Evolutionary conservation across 495 filamentous ascomycete genomes (phyloP).

Genomic region (Bombardia bombarda): DNA sequence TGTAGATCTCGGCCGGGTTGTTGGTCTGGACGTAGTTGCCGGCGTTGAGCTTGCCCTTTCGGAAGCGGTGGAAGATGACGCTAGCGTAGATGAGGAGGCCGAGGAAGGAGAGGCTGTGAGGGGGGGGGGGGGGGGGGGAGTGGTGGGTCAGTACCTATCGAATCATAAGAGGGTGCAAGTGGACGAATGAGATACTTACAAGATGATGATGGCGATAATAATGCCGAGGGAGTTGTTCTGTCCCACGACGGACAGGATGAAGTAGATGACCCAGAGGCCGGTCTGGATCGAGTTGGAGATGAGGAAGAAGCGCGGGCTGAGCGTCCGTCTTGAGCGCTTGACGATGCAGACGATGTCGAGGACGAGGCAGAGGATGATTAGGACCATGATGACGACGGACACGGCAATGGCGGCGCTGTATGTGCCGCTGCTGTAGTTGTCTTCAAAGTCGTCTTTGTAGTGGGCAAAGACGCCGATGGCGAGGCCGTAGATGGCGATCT

Average conservation of each 20-base stretch:
- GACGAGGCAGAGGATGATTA: constrained; percentile 16
- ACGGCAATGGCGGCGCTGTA: constrained; percentile 14
- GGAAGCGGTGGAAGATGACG: constrained; percentile 20
- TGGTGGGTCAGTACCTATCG: not conserved
- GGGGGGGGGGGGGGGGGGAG: not conserved
- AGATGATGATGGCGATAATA: constrained; percentile 8
- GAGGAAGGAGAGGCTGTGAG: constrained; percentile 21
- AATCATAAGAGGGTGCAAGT: not conserved
- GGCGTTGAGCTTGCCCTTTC: constrained; percentile 10
- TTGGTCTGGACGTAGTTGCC: constrained; percentile 1
- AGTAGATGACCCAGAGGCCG: constrained; percentile 12
- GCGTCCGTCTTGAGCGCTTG: constrained; percentile 20
- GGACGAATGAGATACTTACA: constrained; percentile 9
- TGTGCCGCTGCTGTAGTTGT: constrained; percentile 1
- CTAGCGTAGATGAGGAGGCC: constrained; percentile 22
- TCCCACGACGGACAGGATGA: constrained; percentile 16
- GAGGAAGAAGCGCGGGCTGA: constrained; percentile 23
- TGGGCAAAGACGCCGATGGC: constrained; percentile 9
- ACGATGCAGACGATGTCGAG: constrained; percentile 27
- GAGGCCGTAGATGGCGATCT: constrained; percentile 15
- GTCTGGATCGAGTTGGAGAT: constrained; percentile 20
- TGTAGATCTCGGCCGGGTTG: not conserved
- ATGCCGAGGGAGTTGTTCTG: constrained; percentile 1
- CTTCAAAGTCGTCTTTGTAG: constrained; percentile 14
- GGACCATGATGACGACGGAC: constrained; percentile 10